Percentiles rank a stretch among this genome's conserved stretches.
These are phyloP conservation scores for Geosmithia morbida DNA, from an alignment of 2,329 filamentous ascomycete species.

Conservation along the genomic window DNA sequence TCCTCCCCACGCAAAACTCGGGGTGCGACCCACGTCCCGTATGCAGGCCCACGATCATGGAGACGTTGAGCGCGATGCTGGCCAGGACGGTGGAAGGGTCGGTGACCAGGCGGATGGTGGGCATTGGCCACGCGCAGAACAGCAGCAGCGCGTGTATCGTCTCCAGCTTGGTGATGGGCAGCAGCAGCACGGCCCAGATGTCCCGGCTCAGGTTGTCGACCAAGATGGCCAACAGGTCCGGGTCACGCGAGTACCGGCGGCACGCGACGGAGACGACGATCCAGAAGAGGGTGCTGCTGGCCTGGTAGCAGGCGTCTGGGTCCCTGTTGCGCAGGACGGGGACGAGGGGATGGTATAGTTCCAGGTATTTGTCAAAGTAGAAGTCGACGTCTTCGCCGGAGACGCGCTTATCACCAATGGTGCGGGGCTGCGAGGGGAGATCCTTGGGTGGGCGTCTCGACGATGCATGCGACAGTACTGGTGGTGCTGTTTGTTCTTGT, in stretches of 20 bases:
- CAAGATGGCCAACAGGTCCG: conserved; percentile 26
- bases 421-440: conserved; percentile 18
- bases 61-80: conserved; percentile 29
- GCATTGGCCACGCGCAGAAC: conserved; percentile 35
- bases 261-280: conserved; percentile 34
- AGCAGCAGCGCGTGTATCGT: conserved; percentile 37
- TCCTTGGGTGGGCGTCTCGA: conserved; percentile 1
- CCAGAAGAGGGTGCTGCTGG: conserved; percentile 37
- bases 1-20: conserved; percentile 29
- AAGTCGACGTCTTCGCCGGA: conserved; percentile 38
- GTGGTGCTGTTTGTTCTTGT: background rate
- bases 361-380: conserved; percentile 41
- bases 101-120: conserved; percentile 32
- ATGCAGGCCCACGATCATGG: conserved; percentile 33
- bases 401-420: conserved; percentile 30
- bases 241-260: conserved; percentile 26
- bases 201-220: conserved; percentile 30
- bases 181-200: conserved; percentile 27
- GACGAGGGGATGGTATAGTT: conserved; percentile 36
- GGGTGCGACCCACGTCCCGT: conserved; percentile 35
- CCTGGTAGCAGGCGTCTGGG: conserved; percentile 34
- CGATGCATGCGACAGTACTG: background rate
- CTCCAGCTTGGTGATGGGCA: conserved; percentile 27
- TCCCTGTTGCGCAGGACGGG: conserved; percentile 33
- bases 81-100: conserved; percentile 35